Evolutionary conservation across 768 basidiomycete species (phyloP), one percentile per base, ranked within the genome.

Genomic region (Suillus paluster): DNA sequence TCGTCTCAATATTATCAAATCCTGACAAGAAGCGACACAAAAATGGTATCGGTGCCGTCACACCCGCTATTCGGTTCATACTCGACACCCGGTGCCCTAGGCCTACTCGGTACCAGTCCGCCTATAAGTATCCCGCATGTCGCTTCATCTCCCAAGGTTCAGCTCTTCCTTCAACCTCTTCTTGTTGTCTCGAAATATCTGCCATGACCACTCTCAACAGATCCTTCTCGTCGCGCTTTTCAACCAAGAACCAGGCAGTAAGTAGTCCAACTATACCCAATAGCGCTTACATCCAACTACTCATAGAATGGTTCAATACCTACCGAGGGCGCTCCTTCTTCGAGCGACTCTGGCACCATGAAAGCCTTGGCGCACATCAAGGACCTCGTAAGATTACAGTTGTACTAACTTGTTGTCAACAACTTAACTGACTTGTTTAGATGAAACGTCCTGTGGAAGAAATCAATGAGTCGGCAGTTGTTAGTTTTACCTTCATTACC

Each of bases 401-500:
- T 30, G 1, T 0, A 11, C 15, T 27, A 10, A 2, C 34, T 57
- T 36, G 10, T 11, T 9, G 17, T 14, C 52, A 56, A n/a, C 52
- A 56, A n/a, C 61, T 30, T 30, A 3, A 60, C 53, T 46, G 7
- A 55, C 27, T 41, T 25, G 0, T 19, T 3, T 44, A 74, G 73
- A 71, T 70, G 68, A 75, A 52, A 60, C 73, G 75, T n/a, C 62
- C 67, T n/a, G 50, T 60, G 0, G 75, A 76, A 19, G 73, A 75
- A 56, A 61, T 75, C 14, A 73, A 66, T 30, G 73, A 75, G 19
- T 70, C 73, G 4, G 63, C 46, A 15, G 12, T 75, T 11, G 73
- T 75, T 8, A 61, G 71, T 68, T 3, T 3, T 25, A 3, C 7
- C 12, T 9, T 38, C 4, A 9, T 59, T 10, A 1, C 2, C 5